These are phyloP conservation scores for Xylaria intraflava DNA, from an alignment of 495 filamentous ascomycete genomes.

Conservation along the genomic window DNA sequence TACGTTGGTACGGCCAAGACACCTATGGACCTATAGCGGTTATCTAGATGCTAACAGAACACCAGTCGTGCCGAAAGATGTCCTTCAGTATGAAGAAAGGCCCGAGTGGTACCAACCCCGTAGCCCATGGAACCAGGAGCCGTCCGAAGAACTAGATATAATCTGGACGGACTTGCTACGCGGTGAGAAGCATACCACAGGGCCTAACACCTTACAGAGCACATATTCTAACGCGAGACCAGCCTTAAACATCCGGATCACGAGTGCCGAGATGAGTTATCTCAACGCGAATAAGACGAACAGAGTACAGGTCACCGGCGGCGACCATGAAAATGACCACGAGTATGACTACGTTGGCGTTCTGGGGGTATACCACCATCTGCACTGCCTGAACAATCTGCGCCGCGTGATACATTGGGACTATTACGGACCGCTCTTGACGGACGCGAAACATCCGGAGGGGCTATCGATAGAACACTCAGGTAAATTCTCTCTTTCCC, in stretches of 20 bases:
- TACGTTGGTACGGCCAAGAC: no score
- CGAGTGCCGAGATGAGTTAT: constrained; percentile 16
- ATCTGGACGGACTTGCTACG: constrained; percentile 27
- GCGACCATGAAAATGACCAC: not conserved
- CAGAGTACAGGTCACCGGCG: constrained; percentile 19
- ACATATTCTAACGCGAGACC: no score
- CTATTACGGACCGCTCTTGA: no score
- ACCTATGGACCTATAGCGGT: no score
- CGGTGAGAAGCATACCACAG: constrained; percentile 15
- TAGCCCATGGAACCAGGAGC: constrained; percentile 21
- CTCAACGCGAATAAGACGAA: constrained; percentile 20
- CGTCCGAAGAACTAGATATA: constrained; percentile 19
- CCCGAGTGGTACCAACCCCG: constrained; percentile 15
- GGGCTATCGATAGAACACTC: constrained; percentile 14
- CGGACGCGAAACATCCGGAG: constrained; percentile 7
- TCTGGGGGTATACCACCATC: constrained; percentile 28
- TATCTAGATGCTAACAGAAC: no score
- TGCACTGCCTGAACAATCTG: constrained; percentile 29
- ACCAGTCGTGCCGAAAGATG: no score
- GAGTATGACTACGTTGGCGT: constrained; percentile 28
- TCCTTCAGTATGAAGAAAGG: constrained; percentile 17
- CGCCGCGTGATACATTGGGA: constrained; percentile 20
- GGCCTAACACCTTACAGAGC: no score
- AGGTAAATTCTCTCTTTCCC: constrained; percentile 11
- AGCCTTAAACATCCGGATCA: constrained; percentile 26